Evolutionary conservation across 2,329 filamentous ascomycete genomes (phyloP), one percentile per base, ranked within the genome.

Genomic region (Claviceps fusiformis): DNA sequence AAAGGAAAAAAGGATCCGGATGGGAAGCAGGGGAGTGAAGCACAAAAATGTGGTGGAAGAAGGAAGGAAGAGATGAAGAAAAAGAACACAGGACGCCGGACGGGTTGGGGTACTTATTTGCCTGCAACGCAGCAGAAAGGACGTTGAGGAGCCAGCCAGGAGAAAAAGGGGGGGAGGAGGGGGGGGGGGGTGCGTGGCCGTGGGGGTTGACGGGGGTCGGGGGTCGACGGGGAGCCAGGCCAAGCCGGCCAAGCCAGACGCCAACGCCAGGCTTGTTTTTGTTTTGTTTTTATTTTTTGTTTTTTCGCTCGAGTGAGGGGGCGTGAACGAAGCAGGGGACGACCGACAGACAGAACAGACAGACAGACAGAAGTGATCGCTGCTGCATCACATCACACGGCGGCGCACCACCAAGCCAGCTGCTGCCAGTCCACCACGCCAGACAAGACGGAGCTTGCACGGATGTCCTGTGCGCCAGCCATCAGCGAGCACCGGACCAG

Each of bases 21-120:
- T 43, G 43, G 51, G 19, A 54, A n/a, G 56, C 47, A 44, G 53
- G n/a, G 61, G 58, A 62, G 63, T 58, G 59, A 41, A 62, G 62
- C 59, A 64, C 63, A 66, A 65, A 63, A 61, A 63, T 62, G 64
- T 60, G 61, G 46, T 65, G 64, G 60, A 61, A 65, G 61, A 63
- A 63, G 62, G 60, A 62, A 67, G 64, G 61, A 60, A 61, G 57
- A 57, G 59, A 57, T 55, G 59, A 54, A 55, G 58, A 55, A 46
- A 1, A 35, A 1, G 8, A 3, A 44, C 55, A 56, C 61, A 50
- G 66, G 45, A 54, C 31, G 47, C 54, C 43, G 66, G 70, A 69
- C 64, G 57, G 64, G 62, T 67, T 61, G 64, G 65, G 69, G 66
- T 74, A 71, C 71, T 73, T 73, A 73, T 73, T 71, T 64, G 68